Conservation (phyloP, 495 filamentous ascomycete species). For the Parachaetomium inaequale region DNA sequence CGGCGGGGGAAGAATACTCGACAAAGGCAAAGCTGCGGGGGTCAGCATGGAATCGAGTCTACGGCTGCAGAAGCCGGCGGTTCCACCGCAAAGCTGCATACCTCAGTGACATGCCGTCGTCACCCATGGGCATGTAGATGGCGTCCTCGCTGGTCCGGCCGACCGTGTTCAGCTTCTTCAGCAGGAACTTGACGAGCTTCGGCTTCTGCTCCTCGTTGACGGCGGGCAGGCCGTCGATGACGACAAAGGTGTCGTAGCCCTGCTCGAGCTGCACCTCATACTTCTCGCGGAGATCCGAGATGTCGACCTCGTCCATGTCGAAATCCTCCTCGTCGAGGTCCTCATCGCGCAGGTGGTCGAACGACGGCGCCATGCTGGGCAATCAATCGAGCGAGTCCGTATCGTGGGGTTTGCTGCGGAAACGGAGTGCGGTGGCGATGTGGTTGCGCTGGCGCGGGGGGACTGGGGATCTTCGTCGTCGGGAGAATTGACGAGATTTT, state of each 20-base stretch:
- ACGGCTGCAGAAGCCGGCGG: neutral
- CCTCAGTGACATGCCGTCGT: slow-evolving; percentile 78
- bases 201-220: slow-evolving; percentile 79
- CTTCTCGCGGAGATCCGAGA: slow-evolving; percentile 86
- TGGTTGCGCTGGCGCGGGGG: slow-evolving; percentile 26
- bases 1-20: slow-evolving; percentile 88
- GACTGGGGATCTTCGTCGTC: slow-evolving; percentile 20
- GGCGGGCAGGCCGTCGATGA: slow-evolving; percentile 86
- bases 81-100: slow-evolving; percentile 36
- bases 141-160: slow-evolving; percentile 81
- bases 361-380: slow-evolving; percentile 57
- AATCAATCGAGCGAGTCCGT: slow-evolving; percentile 5
- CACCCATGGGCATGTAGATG: slow-evolving; percentile 88
- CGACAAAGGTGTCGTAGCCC: slow-evolving; percentile 91
- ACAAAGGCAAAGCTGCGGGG: slow-evolving; percentile 79
- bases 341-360: slow-evolving; percentile 58
- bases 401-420: slow-evolving; percentile 10
- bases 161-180: slow-evolving; percentile 81
- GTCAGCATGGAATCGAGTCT: neutral
- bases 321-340: slow-evolving; percentile 83
- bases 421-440: slow-evolving; percentile 13
- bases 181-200: slow-evolving; percentile 89
- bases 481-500: slow-evolving; percentile 36
- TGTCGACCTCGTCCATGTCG: slow-evolving; percentile 90
- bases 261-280: slow-evolving; percentile 94